These are phyloP conservation scores for Bipolaris oryzae DNA, from an alignment of 2,329 filamentous ascomycete genomes.

Conservation along the genomic window DNA sequence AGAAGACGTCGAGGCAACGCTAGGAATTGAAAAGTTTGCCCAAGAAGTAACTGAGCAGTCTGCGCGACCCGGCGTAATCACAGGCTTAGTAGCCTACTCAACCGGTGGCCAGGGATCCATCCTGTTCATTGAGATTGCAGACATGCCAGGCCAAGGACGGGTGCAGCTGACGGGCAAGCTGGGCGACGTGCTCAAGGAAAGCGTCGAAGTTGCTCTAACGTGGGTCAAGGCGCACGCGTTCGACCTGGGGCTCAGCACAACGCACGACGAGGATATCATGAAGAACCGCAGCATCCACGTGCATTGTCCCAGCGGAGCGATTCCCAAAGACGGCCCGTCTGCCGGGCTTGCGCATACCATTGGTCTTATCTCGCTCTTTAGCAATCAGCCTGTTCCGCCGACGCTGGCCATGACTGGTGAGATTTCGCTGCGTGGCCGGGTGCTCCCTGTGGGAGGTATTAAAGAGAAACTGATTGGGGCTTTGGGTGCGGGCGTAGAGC, in stretches of 20 bases:
- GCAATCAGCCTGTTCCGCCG: slow-evolving; percentile 81
- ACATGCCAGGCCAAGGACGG: slow-evolving; percentile 91
- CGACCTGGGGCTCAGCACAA: slow-evolving; percentile 81
- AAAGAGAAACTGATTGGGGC: slow-evolving; percentile 99
- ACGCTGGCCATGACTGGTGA: slow-evolving; percentile 93
- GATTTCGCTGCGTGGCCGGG: slow-evolving; percentile 80
- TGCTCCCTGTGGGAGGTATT: slow-evolving; percentile 95
- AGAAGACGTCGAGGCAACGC: slow-evolving; percentile 84
- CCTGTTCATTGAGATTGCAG: slow-evolving; percentile 95
- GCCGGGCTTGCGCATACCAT: slow-evolving; percentile 95
- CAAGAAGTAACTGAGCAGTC: slow-evolving; percentile 92
- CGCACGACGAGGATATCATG: slow-evolving; percentile 91
- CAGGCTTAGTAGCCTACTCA: slow-evolving; percentile 92
- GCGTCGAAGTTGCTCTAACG: slow-evolving; percentile 90
- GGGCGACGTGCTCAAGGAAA: slow-evolving; percentile 95
- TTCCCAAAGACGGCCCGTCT: slow-evolving; percentile 85
- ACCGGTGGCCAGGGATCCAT: slow-evolving; percentile 93
- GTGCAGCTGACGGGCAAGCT: slow-evolving; percentile 97
- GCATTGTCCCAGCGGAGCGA: slow-evolving; percentile 91
- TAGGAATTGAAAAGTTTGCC: slow-evolving; percentile 92
- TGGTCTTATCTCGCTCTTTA: slow-evolving; percentile 88
- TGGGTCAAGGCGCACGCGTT: slow-evolving; percentile 98
- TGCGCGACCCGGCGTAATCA: slow-evolving; percentile 85
- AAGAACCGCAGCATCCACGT: slow-evolving; percentile 92
- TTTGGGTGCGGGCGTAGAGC: slow-evolving; percentile 90